Base-by-base conservation (phyloP, 805 yeast species). In the Saturnispora quitensis region DNA sequence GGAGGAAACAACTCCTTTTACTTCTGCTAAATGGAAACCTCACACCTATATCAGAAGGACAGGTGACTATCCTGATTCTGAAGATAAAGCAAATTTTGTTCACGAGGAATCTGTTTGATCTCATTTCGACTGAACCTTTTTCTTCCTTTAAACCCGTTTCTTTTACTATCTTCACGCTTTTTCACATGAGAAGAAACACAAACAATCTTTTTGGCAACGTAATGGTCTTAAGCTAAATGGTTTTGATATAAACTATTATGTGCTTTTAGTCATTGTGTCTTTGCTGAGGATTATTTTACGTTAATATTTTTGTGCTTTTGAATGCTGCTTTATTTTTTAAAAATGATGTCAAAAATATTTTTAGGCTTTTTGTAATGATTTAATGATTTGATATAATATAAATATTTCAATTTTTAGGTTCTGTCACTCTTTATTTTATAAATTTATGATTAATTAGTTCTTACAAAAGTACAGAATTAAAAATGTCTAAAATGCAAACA, bases 1-100 rank as follows among this genome's bases (percentile, higher is more conserved):
- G 52, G 69, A 64, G 54, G 70, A 66, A 56, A 60, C 68, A 33
- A 65, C 64, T 49, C 68, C 70, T 51, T 53, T 63, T 46, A 65
- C 63, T 40, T 66, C 69, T 45, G 53, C 67, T 38, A 58, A 55
- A 25, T 66, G 70, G 70, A 61, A 58, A 51, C 70, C 70, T 52
- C 67, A 64, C 49, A 20, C 18, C 20, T 28, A 20, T 6, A 28
- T 7, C 6, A 24, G 34, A 10, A 42, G 7, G 6, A 18, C 33
- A 9, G 10, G 18, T 18, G 28, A 18, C 9, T 24, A 24, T 8
- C 17, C n/a, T 15, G 48, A 22, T 22, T 17, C 6, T 20, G 50
- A 31, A 31, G 34, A 33, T 13, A 45, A 50, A 24, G 35, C 22
- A n/a, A n/a, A 18, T n/a, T n/a, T 33, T 9, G 15, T 45, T 27